These are phyloP conservation scores for Mimosa bimucronata DNA, from an alignment of 306 rosid genomes.

Conservation along the genomic window DNA sequence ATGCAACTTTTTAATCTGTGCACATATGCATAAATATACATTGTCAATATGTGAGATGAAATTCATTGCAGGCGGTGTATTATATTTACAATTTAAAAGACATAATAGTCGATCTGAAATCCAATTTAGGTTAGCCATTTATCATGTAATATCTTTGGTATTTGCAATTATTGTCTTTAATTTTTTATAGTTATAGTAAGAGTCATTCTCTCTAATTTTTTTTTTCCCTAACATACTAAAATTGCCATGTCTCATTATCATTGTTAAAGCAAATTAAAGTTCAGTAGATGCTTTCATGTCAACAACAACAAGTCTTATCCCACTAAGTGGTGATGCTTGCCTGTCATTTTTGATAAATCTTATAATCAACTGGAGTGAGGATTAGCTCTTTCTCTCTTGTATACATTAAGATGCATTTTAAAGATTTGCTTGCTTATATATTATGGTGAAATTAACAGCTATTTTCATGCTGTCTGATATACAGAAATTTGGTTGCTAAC, in stretches of 20 bases:
- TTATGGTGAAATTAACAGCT: slow-evolving; percentile 28
- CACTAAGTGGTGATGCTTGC: background rate
- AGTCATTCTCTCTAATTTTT: background rate
- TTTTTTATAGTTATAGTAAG: background rate
- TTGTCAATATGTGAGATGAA: background rate
- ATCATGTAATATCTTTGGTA: background rate
- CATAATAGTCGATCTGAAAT: background rate
- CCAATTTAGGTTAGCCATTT: background rate
- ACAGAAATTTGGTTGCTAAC: slow-evolving; percentile 85
- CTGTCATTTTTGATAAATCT: slow-evolving; percentile 5
- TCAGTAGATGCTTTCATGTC: slow-evolving; percentile 9
- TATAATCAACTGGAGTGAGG: background rate
- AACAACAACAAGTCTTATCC: no score
- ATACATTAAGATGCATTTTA: slow-evolving; percentile 5
- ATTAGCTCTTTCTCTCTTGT: background rate
- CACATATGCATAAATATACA: background rate
- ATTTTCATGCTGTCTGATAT: slow-evolving; percentile 31
- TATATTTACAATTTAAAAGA: background rate
- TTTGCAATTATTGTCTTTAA: background rate
- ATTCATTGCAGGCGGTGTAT: background rate
- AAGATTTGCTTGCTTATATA: background rate
- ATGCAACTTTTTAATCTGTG: background rate
- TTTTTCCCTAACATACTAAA: background rate
- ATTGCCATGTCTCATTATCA: background rate
- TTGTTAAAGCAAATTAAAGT: background rate